Conservation (phyloP, 345 rosid genomes). For the Garcia nutans region DNA sequence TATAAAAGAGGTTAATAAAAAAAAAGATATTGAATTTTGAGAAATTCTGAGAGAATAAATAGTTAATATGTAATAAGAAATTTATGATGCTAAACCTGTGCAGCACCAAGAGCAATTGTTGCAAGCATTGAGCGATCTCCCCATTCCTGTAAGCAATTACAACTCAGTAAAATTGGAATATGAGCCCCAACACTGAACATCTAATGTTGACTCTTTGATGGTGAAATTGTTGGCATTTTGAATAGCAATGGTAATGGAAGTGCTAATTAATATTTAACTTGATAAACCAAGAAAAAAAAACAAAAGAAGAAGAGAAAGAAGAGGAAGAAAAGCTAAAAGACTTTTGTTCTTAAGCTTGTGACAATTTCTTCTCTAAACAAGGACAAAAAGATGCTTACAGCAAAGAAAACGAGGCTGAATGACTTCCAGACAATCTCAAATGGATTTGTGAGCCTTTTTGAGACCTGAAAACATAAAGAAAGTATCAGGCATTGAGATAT, state of each 20-base stretch:
- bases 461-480: conserved; percentile 44
- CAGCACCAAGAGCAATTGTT: conserved; percentile 95
- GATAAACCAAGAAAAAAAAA: too few species aligned
- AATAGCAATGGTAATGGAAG: background rate
- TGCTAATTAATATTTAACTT: background rate
- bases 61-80: background rate
- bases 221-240: background rate
- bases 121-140: conserved; percentile 99
- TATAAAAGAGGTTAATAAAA: conserved; percentile 22
- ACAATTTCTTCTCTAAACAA: background rate
- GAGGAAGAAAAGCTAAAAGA: too few species aligned
- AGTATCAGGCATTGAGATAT: background rate
- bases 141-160: conserved; percentile 70
- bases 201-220: background rate
- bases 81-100: conserved; percentile 54
- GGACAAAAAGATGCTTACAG: conserved; percentile 55
- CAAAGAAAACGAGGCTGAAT: conserved; percentile 93
- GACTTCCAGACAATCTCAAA: conserved; percentile 90
- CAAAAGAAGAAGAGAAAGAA: background rate
- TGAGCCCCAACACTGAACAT: background rate
- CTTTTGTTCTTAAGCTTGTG: background rate
- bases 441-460: conserved; percentile 80
- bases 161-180: conserved; percentile 1
- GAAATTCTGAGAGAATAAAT: background rate
- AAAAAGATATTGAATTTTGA: background rate